phyloP scores from a whole-genome alignment of 345 rosid species.

The Capsella bursapastoris region DNA sequence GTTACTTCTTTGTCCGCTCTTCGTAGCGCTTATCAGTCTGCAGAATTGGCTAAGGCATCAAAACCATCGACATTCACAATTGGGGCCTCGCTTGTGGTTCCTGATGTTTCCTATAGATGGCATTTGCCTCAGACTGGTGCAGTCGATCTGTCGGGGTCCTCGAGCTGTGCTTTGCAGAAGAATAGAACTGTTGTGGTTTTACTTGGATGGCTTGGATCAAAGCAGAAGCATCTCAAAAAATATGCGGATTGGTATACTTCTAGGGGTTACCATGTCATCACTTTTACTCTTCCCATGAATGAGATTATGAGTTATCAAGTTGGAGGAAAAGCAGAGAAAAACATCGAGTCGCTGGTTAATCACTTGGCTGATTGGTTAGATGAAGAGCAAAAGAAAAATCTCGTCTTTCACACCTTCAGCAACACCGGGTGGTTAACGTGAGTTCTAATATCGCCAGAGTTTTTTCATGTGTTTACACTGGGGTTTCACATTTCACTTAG shows the following conservation, averaged over 20 bases:
- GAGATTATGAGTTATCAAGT: constrained; percentile 85
- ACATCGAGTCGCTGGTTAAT: constrained; percentile 75
- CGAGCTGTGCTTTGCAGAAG: constrained; percentile 62
- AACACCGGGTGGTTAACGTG: constrained; percentile 98
- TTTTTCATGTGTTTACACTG: background rate
- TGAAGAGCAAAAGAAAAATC: constrained; percentile 77
- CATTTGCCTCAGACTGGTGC: constrained; percentile 78
- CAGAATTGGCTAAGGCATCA: constrained; percentile 70
- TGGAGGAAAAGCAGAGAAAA: constrained; percentile 92
- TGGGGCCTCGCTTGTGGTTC: constrained; percentile 45
- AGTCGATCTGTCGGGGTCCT: constrained; percentile 58
- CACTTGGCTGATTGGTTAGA: constrained; percentile 95
- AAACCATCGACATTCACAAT: constrained; percentile 50
- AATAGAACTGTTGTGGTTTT: constrained; percentile 88
- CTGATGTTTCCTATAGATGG: constrained; percentile 84
- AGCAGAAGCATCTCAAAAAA: constrained; percentile 89
- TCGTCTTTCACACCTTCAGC: constrained; percentile 97
- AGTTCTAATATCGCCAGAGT: constrained; percentile 39
- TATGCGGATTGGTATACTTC: constrained; percentile 97
- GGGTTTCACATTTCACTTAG: background rate
- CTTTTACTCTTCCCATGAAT: constrained; percentile 89
- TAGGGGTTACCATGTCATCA: constrained; percentile 89
- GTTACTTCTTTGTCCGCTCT: constrained; percentile 56
- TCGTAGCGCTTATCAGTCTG: constrained; percentile 63
- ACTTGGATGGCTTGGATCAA: constrained; percentile 98